Evolutionary conservation across 495 filamentous ascomycete genomes (phyloP), one percentile per base, ranked within the genome.

Genomic region (Antarctomyces pellizariae): DNA sequence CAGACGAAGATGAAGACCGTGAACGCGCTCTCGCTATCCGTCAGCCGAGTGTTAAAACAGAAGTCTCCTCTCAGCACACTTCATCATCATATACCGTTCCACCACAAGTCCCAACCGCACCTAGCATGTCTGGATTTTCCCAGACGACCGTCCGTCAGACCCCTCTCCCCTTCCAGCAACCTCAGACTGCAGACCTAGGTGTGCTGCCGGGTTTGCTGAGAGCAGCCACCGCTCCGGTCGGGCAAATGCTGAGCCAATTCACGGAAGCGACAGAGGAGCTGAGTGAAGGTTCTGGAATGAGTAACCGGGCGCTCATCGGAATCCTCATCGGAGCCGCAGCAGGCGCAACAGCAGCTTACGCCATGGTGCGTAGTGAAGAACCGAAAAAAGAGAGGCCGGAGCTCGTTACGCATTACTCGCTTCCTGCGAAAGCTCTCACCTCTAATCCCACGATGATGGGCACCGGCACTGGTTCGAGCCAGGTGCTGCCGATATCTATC

Each of bases 281-380:
- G 4, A 13, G 12, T 2, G 23, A 18, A 7, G 23, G 20, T 3
- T 25, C 26, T 11, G 36, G 33, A 3, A 20, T 32, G 4, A 34
- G 16, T 13, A 27, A 31, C 7, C 34, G 28, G 24, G 23, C 33
- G 22, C 41, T 65, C 4, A 42, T 57, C 5, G 65, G 67, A 14
- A 68, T 67, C 1, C 50, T 89, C 14, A 55, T 86, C 5, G 77
- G 76, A 6, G 73, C 72, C 2, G 59, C 82, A 24, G 63, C 79
- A 4, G 79, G 75, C 13, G 78, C 71, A 10, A 75, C 73, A 5
- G 64, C 73, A 2, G 79, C 74, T 1, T 84, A 83, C 43, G 67
- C 71, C 18, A 69, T 76, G 52, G 52, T 59, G 11, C 25, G 36
- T 15, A 16, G 24, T 14, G 36, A 39, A 16, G 31, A 36, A 11